Percentiles rank a stretch among this genome's conserved stretches.
phyloP scores from a whole-genome alignment of 2,329 filamentous ascomycete species.

The Penicillium sumatraense region DNA sequence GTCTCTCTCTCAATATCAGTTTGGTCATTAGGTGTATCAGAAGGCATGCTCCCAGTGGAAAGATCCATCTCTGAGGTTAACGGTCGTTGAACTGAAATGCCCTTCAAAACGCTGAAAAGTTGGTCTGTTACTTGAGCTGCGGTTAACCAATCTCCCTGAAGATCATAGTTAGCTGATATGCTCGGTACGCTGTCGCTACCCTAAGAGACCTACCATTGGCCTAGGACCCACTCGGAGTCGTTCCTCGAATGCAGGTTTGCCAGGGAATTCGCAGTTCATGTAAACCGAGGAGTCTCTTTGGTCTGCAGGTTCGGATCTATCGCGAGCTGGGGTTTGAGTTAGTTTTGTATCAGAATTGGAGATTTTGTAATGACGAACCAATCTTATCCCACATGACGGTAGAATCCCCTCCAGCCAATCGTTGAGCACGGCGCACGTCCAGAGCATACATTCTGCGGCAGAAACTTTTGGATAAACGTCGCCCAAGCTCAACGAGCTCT shows the following conservation, averaged over 20 bases:
- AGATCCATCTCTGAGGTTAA: slow-evolving; percentile 31
- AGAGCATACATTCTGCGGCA: slow-evolving; percentile 49
- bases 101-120: slow-evolving; percentile 40
- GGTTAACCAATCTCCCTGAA: slow-evolving; percentile 42
- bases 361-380: slow-evolving; percentile 31
- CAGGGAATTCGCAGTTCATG: slow-evolving; percentile 45
- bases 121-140: slow-evolving; percentile 40
- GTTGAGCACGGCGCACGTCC: slow-evolving; percentile 46
- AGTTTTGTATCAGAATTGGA: not conserved
- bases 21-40: slow-evolving; percentile 36
- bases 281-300: slow-evolving; percentile 45
- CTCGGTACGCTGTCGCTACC: not conserved
- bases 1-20: slow-evolving; percentile 41
- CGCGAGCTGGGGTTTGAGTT: slow-evolving; percentile 31
- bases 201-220: slow-evolving; percentile 36
- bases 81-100: slow-evolving; percentile 37
- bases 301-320: slow-evolving; percentile 35
- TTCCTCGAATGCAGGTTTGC: slow-evolving; percentile 42
- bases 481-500: slow-evolving; percentile 47
- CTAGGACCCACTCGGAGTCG: slow-evolving; percentile 44
- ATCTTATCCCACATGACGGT: slow-evolving; percentile 41
- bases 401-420: slow-evolving; percentile 44
- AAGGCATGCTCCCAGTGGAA: slow-evolving; percentile 31
- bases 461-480: slow-evolving; percentile 43
- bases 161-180: slow-evolving; percentile 23